Base-by-base conservation (phyloP, 495 filamentous ascomycete genomes). In the Penicillium samsonianum region DNA sequence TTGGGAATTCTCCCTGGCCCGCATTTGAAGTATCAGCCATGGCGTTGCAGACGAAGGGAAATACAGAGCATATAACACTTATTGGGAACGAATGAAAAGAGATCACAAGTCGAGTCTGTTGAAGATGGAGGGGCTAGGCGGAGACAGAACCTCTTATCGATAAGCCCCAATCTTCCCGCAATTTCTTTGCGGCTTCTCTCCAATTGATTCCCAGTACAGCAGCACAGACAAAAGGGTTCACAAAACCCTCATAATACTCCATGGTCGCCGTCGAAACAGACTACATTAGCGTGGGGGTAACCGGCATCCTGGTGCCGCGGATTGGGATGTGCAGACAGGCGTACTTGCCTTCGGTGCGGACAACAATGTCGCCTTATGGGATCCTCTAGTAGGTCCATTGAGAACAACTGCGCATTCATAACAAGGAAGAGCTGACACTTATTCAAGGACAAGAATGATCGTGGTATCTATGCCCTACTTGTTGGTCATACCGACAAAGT, bases 341-440 rank as follows among this genome's bases (percentile, higher is more conserved):
- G 72, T 92, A 52, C 80, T 98, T 37, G 95, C 93, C 43, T 98
- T 90, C 74, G 94, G 94, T 37, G 88, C 92, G 26, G 90, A 91
- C 73, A 84, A 84, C 56, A 94, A 93, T 74, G 79, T 97, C 57
- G 94, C 92, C 30, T 66, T 97, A 50, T 98, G 94, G 94, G 78
- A 87, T 64, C 91, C 94, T 45, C 67, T 82, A 68, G 91, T 96
- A 85, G 61, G 86, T 71, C 17, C n/a, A 50, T 17, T 52, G 26
- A 49, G 33, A 50, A 31, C 46, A 17, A 50, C 10, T 51, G 38
- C 53, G 59, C 17, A 14, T 44, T 43, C 12, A 14, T 22, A 19
- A 28, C 30, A 54, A 35, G 46, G 53, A 11, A 28, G n/a, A 35
- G 16, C 53, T 63, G 33, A 61, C 54, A 20, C 56, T 57, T 38